Evolutionary conservation across 148 eudicot genomes (phyloP), one percentile per base, ranked within the genome.

Genomic region (Rhododendron williamsianum): DNA sequence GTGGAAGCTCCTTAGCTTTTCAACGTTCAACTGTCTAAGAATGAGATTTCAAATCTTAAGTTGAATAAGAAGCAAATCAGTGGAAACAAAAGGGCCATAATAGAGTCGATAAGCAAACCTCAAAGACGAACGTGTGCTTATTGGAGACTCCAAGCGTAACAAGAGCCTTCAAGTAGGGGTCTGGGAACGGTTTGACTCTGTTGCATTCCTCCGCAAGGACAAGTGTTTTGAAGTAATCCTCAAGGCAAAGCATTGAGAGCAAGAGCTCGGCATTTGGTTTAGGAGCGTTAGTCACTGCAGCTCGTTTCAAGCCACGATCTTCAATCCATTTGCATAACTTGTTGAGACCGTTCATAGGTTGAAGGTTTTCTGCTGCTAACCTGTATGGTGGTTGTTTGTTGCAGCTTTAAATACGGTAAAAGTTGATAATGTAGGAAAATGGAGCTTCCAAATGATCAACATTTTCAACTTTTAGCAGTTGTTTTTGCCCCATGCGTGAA

Each of bases 281-380:
- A 25, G 98, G 98, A 84, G 99, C 99, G 85, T 96, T 96, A 1
- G 99, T 95, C 46, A 96, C 99, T 36, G 99, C 98, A 81, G 99
- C 99, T 76, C 98, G 91, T 88, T 93, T 96, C 87, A 96, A 86
- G n/a, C 98, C 98, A 83, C 83, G 94, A 41, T 94, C 98, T 90
- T 95, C 91, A 12, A 95, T 72, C 99, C 99, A 96, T 86, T 94
- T 95, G 52, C 69, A 91, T 82, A 96, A 45, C 87, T 93, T 94
- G 84, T 90, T 82, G 15, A 96, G 89, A 82, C 99, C 98, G 23
- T 91, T 81, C 67, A 96, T 76, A 45, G 99, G 92, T 89, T 91
- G 90, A 78, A 96, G 51, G 81, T 95, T 91, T 51, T 94, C 98
- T 86, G 89, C 88, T 73, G 89, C 94, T 86, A 96, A 86, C 83